Conservation (phyloP, 805 yeast species). For the Metschnikowia shivogae region DNA sequence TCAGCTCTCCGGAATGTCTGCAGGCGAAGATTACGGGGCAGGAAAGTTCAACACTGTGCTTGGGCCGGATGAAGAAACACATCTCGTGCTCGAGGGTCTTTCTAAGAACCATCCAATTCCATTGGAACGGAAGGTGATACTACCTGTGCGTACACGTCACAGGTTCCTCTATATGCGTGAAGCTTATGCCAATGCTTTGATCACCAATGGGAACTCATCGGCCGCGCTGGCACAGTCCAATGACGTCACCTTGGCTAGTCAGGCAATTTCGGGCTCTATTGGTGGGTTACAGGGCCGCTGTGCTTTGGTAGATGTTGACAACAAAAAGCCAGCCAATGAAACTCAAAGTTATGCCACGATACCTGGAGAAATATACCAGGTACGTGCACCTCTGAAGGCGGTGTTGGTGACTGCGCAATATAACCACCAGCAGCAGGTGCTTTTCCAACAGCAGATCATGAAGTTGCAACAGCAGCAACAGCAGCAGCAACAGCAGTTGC, state of each 20-base stretch:
- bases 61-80: slow-evolving; percentile 91
- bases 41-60: slow-evolving; percentile 40
- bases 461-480: slow-evolving; percentile 38
- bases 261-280: slow-evolving; percentile 47
- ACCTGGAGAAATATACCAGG: slow-evolving; percentile 52
- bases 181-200: slow-evolving; percentile 83
- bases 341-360: slow-evolving; percentile 50
- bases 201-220: slow-evolving; percentile 55
- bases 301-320: slow-evolving; percentile 64
- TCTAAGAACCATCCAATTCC: slow-evolving; percentile 78
- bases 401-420: slow-evolving; percentile 40
- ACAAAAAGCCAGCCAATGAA: slow-evolving; percentile 19
- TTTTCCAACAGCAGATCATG: slow-evolving; percentile 41
- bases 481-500: slow-evolving; percentile 18
- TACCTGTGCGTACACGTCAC: slow-evolving; percentile 68
- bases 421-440: slow-evolving; percentile 40
- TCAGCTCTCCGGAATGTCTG: slow-evolving; percentile 28
- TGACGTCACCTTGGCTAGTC: slow-evolving; percentile 42
- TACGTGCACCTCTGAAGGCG: slow-evolving; percentile 45
- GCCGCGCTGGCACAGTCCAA: slow-evolving; percentile 21
- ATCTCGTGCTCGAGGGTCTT: slow-evolving; percentile 86
- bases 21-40: slow-evolving; percentile 16
- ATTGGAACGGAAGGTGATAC: slow-evolving; percentile 65
- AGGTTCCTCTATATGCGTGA: slow-evolving; percentile 85
- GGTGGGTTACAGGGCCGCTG: slow-evolving; percentile 82